These are phyloP conservation scores for Biscogniauxia marginata DNA, from an alignment of 2,329 filamentous ascomycete genomes.

Conservation along the genomic window DNA sequence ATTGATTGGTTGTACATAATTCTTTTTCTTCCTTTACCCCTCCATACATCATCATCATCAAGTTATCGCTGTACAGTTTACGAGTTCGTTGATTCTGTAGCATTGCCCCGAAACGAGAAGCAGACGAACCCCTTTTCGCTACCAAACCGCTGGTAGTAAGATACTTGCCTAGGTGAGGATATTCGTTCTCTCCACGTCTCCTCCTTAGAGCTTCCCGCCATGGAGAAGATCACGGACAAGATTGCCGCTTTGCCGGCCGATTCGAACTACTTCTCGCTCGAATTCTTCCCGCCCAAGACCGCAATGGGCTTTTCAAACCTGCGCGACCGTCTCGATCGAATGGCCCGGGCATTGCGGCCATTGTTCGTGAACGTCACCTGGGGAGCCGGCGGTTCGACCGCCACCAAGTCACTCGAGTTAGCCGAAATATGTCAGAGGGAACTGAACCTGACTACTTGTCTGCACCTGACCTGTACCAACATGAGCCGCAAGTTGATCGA, in stretches of 20 bases:
- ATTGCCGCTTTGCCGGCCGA: constrained; percentile 83
- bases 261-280: constrained; percentile 88
- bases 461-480: constrained; percentile 97
- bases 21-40: background rate
- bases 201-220: constrained; percentile 32
- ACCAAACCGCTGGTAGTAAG: too few relatives aligned
- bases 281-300: constrained; percentile 99
- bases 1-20: too few relatives aligned
- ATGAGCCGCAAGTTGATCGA: constrained; percentile 88
- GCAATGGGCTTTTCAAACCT: constrained; percentile 94
- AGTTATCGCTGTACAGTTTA: background rate
- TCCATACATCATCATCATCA: background rate
- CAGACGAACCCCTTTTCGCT: too few relatives aligned
- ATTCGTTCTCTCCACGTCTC: too few relatives aligned
- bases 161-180: background rate
- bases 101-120: too few relatives aligned
- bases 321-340: constrained; percentile 87
- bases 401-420: constrained; percentile 85
- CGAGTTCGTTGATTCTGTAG: background rate
- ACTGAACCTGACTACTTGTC: constrained; percentile 86
- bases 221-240: constrained; percentile 93
- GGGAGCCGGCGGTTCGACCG: constrained; percentile 93
- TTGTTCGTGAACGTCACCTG: constrained; percentile 97
- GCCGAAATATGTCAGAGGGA: constrained; percentile 94
- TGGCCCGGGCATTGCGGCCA: constrained; percentile 86